These are phyloP conservation scores for Lentinula edodes DNA, from an alignment of 768 basidiomycete species.

Conservation along the genomic window DNA sequence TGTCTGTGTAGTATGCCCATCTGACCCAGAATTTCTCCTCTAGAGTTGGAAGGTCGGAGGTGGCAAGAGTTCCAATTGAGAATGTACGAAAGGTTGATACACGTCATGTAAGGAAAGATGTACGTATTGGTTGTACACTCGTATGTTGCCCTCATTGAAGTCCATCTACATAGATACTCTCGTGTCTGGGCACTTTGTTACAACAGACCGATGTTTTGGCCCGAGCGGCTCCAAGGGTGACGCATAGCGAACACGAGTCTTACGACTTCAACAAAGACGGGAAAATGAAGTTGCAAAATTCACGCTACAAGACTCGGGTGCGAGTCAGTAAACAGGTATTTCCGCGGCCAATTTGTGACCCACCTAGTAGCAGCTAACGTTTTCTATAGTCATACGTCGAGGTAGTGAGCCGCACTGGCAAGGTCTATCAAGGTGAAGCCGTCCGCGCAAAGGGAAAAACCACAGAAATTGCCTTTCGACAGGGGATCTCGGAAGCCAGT, in stretches of 20 bases:
- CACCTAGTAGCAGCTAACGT: not conserved
- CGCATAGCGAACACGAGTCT: conserved; percentile 26
- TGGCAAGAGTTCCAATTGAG: not conserved
- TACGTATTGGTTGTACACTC: conserved; percentile 7
- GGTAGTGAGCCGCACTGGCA: conserved; percentile 26
- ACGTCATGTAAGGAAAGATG: conserved; percentile 11
- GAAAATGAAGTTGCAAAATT: conserved; percentile 25
- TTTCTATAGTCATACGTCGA: conserved; percentile 22
- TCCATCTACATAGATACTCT: conserved; percentile 20
- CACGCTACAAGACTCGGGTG: conserved; percentile 36
- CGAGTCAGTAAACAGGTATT: conserved; percentile 31
- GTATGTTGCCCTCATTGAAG: not conserved
- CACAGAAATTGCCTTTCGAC: conserved; percentile 25
- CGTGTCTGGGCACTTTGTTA: conserved; percentile 23
- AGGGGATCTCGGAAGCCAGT: conserved; percentile 7
- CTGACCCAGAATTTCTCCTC: not conserved
- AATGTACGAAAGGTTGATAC: conserved; percentile 13
- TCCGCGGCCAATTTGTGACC: not conserved
- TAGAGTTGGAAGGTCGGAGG: conserved; percentile 19
- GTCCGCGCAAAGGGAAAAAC: conserved; percentile 24
- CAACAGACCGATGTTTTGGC: conserved; percentile 28
- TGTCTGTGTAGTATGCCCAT: not conserved
- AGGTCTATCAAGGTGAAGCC: conserved; percentile 25
- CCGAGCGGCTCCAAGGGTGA: conserved; percentile 24
- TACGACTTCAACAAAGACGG: conserved; percentile 22